These are phyloP conservation scores for Pulveroboletus sp. DNA, from an alignment of 768 basidiomycete genomes.

Conservation along the genomic window DNA sequence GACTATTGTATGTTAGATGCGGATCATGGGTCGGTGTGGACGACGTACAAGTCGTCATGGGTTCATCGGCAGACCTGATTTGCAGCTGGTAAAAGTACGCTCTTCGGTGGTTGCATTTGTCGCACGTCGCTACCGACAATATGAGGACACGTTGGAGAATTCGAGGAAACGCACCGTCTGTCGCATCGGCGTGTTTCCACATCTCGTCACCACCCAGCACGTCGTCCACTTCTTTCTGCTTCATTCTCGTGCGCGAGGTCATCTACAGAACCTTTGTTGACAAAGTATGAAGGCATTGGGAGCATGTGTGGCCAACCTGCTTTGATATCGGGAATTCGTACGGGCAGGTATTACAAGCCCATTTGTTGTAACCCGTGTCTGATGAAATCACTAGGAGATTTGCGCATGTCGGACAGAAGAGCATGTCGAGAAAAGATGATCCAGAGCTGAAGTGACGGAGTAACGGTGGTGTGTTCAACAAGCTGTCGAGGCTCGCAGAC, in stretches of 20 bases:
- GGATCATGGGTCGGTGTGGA: not conserved
- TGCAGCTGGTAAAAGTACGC: slow-evolving; percentile 97
- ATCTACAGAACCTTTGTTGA: slow-evolving; percentile 48
- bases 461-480: too few species aligned
- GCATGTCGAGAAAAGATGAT: slow-evolving; percentile 43
- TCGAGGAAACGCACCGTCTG: slow-evolving; percentile 54
- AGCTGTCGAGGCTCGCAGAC: too few species aligned
- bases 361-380: slow-evolving; percentile 81
- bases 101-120: slow-evolving; percentile 79
- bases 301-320: slow-evolving; percentile 11
- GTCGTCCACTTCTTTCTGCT: slow-evolving; percentile 92
- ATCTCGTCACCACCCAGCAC: slow-evolving; percentile 92
- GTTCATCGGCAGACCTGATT: slow-evolving; percentile 90
- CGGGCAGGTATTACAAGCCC: slow-evolving; percentile 90
- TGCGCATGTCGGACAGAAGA: slow-evolving; percentile 94
- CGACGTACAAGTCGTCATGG: slow-evolving; percentile 59
- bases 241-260: slow-evolving; percentile 83
- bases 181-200: slow-evolving; percentile 93
- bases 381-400: slow-evolving; percentile 77
- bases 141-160: not conserved
- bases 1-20: slow-evolving; percentile 37
- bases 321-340: slow-evolving; percentile 68
- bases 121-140: slow-evolving; percentile 45
- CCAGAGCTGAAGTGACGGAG: not conserved
- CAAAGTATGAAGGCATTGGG: too few species aligned